Percentiles rank a stretch among this genome's conserved stretches.
These are phyloP conservation scores for Nicotiana rustica DNA, from an alignment of 305 asterid genomes.

Conservation along the genomic window DNA sequence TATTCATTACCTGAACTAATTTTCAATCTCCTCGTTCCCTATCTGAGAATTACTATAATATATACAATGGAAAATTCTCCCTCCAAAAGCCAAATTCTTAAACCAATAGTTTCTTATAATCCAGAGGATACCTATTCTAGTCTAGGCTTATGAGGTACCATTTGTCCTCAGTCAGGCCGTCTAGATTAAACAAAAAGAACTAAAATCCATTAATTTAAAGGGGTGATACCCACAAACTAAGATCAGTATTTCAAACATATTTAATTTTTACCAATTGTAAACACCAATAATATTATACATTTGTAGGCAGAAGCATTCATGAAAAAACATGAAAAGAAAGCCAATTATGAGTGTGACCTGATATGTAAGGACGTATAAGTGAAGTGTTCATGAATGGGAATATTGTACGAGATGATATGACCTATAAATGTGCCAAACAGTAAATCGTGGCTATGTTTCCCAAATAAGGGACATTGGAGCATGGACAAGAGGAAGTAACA, in stretches of 20 bases:
- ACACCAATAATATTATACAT: background rate
- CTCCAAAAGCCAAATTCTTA: background rate
- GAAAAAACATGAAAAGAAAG: background rate
- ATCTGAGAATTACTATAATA: background rate
- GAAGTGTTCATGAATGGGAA: conserved; percentile 29
- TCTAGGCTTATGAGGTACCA: background rate
- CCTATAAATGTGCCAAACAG: conserved; percentile 33
- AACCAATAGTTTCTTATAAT: background rate
- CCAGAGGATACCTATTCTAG: background rate
- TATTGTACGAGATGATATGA: conserved; percentile 31
- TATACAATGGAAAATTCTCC: background rate
- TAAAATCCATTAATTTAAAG: too few relatives aligned
- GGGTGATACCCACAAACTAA: too few relatives aligned
- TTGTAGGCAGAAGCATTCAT: background rate
- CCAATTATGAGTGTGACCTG: background rate
- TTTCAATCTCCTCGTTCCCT: background rate
- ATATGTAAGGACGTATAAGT: background rate
- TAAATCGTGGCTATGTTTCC: conserved; percentile 26
- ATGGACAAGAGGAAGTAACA: conserved; percentile 29
- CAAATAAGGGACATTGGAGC: conserved; percentile 28
- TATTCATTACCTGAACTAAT: background rate
- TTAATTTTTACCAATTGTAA: too few relatives aligned
- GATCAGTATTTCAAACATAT: too few relatives aligned
- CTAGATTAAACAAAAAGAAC: too few relatives aligned
- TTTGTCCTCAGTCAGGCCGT: too few relatives aligned